A percentile compares a stretch with the other conserved stretches of the same genome.
These are phyloP conservation scores for Aspergillus amoenus DNA, from an alignment of 2,329 filamentous ascomycete species.

Conservation along the genomic window DNA sequence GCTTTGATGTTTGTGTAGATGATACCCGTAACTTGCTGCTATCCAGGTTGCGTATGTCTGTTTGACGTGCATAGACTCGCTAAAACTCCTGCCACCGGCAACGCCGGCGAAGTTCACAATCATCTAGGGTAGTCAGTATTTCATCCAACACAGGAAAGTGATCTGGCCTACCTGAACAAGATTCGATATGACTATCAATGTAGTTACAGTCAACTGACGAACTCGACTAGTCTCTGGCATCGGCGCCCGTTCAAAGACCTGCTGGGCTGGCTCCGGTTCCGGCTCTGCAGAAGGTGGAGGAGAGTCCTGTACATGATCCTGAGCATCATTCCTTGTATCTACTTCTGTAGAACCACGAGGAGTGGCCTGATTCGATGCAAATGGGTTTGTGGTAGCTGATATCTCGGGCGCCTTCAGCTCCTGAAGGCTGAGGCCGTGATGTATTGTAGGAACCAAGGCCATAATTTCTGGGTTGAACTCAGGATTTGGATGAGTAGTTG, in stretches of 20 bases:
- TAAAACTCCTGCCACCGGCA: constrained; percentile 24
- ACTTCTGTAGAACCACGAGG: neutral
- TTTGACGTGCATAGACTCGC: constrained; percentile 19
- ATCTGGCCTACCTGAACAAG: constrained; percentile 25
- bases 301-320: neutral
- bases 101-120: constrained; percentile 28
- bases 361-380: neutral
- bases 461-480: neutral
- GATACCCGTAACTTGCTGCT: constrained; percentile 27
- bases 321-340: neutral
- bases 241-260: constrained; percentile 20
- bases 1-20: neutral
- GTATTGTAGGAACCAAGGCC: constrained; percentile 5
- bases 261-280: constrained; percentile 21
- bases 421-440: constrained; percentile 1
- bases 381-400: neutral
- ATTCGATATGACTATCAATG: constrained; percentile 24
- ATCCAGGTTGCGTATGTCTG: constrained; percentile 27
- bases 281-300: neutral
- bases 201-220: constrained; percentile 20
- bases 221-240: constrained; percentile 16
- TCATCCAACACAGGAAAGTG: too few species aligned
- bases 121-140: constrained; percentile 20
- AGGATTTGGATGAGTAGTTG: neutral
- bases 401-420: neutral